Evolutionary conservation across 106 monocot genomes (phyloP).

Genomic region (Dendrobium officinale): DNA sequence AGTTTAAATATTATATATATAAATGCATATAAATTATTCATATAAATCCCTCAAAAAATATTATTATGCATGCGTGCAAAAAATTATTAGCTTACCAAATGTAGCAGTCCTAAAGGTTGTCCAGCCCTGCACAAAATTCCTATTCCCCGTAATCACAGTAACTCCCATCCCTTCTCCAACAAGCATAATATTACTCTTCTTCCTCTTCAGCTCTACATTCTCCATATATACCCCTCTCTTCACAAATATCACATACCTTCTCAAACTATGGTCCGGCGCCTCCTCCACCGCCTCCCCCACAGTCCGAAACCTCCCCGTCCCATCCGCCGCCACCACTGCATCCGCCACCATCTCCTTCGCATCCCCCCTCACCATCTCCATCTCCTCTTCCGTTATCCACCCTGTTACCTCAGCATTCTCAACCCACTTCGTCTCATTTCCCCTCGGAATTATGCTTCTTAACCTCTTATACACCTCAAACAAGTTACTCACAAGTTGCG

Average conservation of each 20-base stretch:
- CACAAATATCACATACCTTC: slow-evolving; percentile 78
- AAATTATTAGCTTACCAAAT: slow-evolving; percentile 35
- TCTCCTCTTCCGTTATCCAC: slow-evolving; percentile 38
- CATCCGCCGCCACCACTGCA: slow-evolving; percentile 70
- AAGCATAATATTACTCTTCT: slow-evolving; percentile 69
- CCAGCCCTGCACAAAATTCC: slow-evolving; percentile 73
- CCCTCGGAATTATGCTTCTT: slow-evolving; percentile 32
- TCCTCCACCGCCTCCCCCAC: slow-evolving; percentile 60
- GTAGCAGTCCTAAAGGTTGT: slow-evolving; percentile 87
- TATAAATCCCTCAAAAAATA: not conserved
- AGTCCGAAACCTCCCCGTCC: slow-evolving; percentile 53
- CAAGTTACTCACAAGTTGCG: slow-evolving; percentile 57
- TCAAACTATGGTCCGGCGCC: slow-evolving; percentile 44
- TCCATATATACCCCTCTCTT: slow-evolving; percentile 76
- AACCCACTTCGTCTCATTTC: not conserved
- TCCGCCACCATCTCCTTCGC: slow-evolving; percentile 32
- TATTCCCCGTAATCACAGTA: slow-evolving; percentile 59
- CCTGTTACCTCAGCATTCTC: slow-evolving; percentile 15
- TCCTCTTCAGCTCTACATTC: slow-evolving; percentile 82
- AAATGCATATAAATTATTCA: not conserved
- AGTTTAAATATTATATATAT: not conserved
- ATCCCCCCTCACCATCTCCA: slow-evolving; percentile 13
- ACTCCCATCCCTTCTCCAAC: slow-evolving; percentile 78
- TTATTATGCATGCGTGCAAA: not conserved
- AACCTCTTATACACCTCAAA: slow-evolving; percentile 55